phyloP scores from a whole-genome alignment of 108 stramenopile species.

The Nitzschia sp. region DNA sequence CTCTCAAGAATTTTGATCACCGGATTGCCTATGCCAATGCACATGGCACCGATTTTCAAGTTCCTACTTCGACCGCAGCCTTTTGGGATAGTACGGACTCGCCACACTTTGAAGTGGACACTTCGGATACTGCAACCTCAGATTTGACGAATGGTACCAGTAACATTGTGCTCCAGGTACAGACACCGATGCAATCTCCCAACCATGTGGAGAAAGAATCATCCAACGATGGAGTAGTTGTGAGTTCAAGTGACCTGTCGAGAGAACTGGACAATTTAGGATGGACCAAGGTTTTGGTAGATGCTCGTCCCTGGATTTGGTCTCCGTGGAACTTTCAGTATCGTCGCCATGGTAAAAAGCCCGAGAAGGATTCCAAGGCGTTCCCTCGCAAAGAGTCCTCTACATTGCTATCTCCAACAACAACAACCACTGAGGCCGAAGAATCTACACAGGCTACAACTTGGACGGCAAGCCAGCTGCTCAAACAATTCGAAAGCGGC shows the following conservation, averaged over 20 bases:
- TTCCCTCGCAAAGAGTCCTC: constrained; percentile 14
- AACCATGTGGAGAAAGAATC: background rate
- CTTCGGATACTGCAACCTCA: constrained; percentile 12
- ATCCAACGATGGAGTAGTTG: background rate
- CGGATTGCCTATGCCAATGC: constrained; percentile 83
- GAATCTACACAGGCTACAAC: background rate
- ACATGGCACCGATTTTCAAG: constrained; percentile 78
- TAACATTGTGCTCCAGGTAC: constrained; percentile 19
- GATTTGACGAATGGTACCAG: constrained; percentile 2
- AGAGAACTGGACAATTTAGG: constrained; percentile 65
- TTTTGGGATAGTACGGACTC: constrained; percentile 67
- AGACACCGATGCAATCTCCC: constrained; percentile 4
- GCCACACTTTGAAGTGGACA: constrained; percentile 34
- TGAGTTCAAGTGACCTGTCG: constrained; percentile 32
- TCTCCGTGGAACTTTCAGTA: constrained; percentile 13
- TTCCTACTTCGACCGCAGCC: constrained; percentile 75
- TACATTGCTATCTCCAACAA: background rate
- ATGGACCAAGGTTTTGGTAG: constrained; percentile 79
- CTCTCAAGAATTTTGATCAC: constrained; percentile 60
- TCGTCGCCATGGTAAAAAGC: background rate
- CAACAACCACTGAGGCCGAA: constrained; percentile 1
- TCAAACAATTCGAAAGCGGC: constrained; percentile 28
- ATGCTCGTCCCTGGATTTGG: constrained; percentile 56
- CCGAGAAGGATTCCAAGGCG: background rate
- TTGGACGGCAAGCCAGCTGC: constrained; percentile 41